These are phyloP conservation scores for Amaranthus hypochondriacus DNA, from an alignment of 148 eudicot species.

Conservation along the genomic window DNA sequence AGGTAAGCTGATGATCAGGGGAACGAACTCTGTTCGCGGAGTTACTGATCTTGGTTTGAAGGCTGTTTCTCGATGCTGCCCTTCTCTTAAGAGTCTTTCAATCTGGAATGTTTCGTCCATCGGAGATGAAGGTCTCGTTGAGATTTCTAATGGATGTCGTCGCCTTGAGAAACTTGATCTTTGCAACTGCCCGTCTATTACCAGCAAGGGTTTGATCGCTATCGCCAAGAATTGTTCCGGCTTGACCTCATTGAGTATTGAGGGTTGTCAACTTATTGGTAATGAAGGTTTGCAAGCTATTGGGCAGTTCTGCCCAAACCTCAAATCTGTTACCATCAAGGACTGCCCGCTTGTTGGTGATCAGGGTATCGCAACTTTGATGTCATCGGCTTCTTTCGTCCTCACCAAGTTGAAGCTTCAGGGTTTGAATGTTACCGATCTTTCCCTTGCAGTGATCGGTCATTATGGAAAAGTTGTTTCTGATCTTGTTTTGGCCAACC, in stretches of 20 bases:
- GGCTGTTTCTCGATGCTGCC: conserved; percentile 76
- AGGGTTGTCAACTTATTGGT: conserved; percentile 59
- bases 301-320: conserved; percentile 49
- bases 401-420: conserved; percentile 65
- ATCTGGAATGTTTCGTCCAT: conserved; percentile 65
- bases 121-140: conserved; percentile 70
- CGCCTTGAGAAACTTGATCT: conserved; percentile 67
- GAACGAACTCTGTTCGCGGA: conserved; percentile 43
- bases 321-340: conserved; percentile 52
- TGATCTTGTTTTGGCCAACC: conserved; percentile 51
- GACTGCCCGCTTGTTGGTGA: conserved; percentile 76
- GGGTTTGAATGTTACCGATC: conserved; percentile 58
- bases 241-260: conserved; percentile 42
- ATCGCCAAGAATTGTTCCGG: conserved; percentile 61
- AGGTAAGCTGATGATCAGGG: conserved; percentile 70
- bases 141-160: conserved; percentile 64
- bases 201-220: conserved; percentile 61
- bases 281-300: conserved; percentile 57
- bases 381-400: conserved; percentile 40
- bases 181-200: conserved; percentile 54
- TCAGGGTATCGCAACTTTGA: conserved; percentile 65
- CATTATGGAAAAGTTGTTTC: conserved; percentile 62
- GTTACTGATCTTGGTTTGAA: conserved; percentile 62
- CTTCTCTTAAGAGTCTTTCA: conserved; percentile 55
- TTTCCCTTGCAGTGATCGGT: conserved; percentile 79